Conservation (phyloP, 2,329 filamentous ascomycete genomes). For the Beauveria varroae region DNA sequence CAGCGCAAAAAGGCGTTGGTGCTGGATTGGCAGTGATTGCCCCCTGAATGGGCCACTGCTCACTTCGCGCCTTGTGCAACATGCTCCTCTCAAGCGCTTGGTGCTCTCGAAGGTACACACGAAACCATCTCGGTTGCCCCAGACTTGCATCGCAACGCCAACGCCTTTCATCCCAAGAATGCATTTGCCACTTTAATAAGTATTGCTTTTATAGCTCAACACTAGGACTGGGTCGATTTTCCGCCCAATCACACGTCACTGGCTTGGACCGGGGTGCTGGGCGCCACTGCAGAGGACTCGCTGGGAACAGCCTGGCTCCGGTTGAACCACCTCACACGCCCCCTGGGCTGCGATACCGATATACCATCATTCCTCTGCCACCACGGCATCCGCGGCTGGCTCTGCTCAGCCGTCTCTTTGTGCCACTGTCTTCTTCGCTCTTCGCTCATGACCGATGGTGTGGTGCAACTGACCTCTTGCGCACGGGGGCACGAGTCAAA, state of each 20-base stretch:
- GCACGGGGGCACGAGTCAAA: constrained; percentile 9
- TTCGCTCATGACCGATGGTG: not conserved
- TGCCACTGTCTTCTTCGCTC: not conserved
- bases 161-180: not conserved
- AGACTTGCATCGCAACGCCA: not conserved
- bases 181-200: not conserved
- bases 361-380: not conserved
- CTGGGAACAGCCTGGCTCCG: not conserved
- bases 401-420: not conserved
- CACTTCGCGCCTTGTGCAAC: too few species aligned
- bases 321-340: not conserved
- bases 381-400: not conserved
- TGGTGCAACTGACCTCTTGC: constrained; percentile 2
- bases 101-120: not conserved
- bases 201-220: not conserved
- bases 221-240: not conserved
- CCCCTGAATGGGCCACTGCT: too few species aligned
- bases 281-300: not conserved
- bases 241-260: not conserved
- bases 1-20: not conserved
- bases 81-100: not conserved
- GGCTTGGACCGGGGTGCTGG: constrained; percentile 2
- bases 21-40: too few species aligned
- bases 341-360: not conserved
- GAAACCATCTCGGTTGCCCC: not conserved